Base-by-base conservation (phyloP, 345 rosid genomes). In the Pugionium dolabratum region DNA sequence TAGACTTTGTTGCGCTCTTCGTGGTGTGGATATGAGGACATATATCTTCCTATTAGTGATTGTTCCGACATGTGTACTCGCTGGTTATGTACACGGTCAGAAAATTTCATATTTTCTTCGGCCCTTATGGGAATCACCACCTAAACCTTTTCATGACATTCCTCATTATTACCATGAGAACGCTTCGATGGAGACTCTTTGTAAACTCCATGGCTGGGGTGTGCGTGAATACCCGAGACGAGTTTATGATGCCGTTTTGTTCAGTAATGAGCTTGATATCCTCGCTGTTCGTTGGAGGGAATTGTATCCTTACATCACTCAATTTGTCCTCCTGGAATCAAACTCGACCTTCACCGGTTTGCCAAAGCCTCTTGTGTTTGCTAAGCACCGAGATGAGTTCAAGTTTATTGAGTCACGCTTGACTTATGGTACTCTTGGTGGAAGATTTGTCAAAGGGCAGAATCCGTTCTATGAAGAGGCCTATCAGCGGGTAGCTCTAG, bases 171-270 rank as follows among this genome's bases (percentile, higher is more conserved):
- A 84, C 63, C 87, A 83, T 7, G 93, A 78, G 77, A 86, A 86
- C 34, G 84, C 80, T 61, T 75, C 89, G 1, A 84, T 82, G 89
- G 83, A 75, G 67, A 84, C 73, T 50, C 84, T 84, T 28, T 84
- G 93, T 82, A 84, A 70, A 56, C 89, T 86, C 65, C 89, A 86
- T n/a, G 93, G 89, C 26, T 86, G 89, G 93, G 76, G 82, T 29
- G 76, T 82, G 29, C 81, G 93, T 4, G 93, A 86, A 64, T 86
- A 74, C 54, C 93, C 93, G 5, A 81, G 93, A 58, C 87, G 86
- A 2, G 93, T 86, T 32, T 86, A 78, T 37, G 89, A 84, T 76
- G 93, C 89, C 8, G 86, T 84, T 57, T 72, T 86, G 62, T 86
- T 86, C 71, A 86, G 87, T 67, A 84, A 86, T 58, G 93, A 86